These are phyloP conservation scores for Elsinoe ampelina DNA, from an alignment of 2,329 filamentous ascomycete species.

Conservation along the genomic window DNA sequence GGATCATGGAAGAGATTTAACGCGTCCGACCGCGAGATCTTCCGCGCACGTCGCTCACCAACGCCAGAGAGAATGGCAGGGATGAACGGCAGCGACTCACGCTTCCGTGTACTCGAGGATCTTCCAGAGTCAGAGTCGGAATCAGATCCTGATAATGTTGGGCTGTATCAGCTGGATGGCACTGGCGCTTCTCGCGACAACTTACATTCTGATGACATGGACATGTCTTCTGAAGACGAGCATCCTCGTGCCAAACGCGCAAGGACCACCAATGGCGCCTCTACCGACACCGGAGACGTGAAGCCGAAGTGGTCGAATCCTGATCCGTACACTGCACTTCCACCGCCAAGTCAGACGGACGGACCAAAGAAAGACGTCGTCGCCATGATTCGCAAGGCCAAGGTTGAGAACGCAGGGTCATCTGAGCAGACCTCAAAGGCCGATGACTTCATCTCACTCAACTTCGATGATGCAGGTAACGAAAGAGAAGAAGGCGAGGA, in stretches of 20 bases:
- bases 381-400: constrained; percentile 82
- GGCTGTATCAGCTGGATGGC: constrained; percentile 17
- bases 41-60: constrained; percentile 31
- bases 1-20: constrained; percentile 2
- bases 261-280: constrained; percentile 18
- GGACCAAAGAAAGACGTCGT: constrained; percentile 80
- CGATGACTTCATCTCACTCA: constrained; percentile 87
- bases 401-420: constrained; percentile 52
- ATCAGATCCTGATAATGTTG: constrained; percentile 25
- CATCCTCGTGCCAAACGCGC: constrained; percentile 24
- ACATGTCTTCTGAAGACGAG: constrained; percentile 20
- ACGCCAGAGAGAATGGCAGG: constrained; percentile 38
- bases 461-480: constrained; percentile 47
- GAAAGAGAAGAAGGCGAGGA: constrained; percentile 32
- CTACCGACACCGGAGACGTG: constrained; percentile 21
- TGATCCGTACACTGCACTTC: constrained; percentile 82
- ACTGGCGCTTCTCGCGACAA: constrained; percentile 12
- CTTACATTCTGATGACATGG: constrained; percentile 9
- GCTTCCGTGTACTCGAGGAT: constrained; percentile 34
- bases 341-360: constrained; percentile 63
- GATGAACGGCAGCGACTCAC: constrained; percentile 32
- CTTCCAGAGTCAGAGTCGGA: constrained; percentile 27
- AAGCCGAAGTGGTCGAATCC: constrained; percentile 88
- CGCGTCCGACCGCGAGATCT: constrained; percentile 36
- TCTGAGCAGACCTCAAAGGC: constrained; percentile 30